Evolutionary conservation across 192 early-diverging fungal species (phyloP).

Genomic region (Podila minutissima): DNA sequence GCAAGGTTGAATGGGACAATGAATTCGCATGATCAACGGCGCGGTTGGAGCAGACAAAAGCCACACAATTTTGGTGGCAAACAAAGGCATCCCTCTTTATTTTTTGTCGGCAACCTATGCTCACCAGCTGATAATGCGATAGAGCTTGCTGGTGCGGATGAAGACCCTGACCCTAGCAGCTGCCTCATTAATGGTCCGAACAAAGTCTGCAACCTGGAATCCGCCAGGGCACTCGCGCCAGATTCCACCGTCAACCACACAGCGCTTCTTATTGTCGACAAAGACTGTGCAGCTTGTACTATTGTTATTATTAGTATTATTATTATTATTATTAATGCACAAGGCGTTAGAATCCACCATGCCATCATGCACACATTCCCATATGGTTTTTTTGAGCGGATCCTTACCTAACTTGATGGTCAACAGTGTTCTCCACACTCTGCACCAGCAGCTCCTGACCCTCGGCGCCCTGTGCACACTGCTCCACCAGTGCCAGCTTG

Average conservation of each 20-base stretch:
- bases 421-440: conserved; percentile 47
- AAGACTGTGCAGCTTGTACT: conserved; percentile 69
- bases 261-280: conserved; percentile 65
- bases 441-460: not conserved
- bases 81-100: no score
- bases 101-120: no score
- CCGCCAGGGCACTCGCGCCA: conserved; percentile 56
- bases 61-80: no score
- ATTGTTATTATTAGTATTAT: not conserved
- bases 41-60: no score
- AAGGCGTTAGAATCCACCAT: no score
- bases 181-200: conserved; percentile 42
- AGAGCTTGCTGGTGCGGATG: not conserved
- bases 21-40: no score
- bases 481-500: not conserved
- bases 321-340: not conserved
- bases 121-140: not conserved
- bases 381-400: no score
- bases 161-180: not conserved
- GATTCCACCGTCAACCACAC: conserved; percentile 68
- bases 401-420: conserved; percentile 52
- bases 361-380: no score
- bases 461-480: not conserved
- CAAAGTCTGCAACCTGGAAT: conserved; percentile 42
- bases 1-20: no score